phyloP scores from a whole-genome alignment of 371 early-diverging fungal species.

The Lichtheimia hyalospora region DNA sequence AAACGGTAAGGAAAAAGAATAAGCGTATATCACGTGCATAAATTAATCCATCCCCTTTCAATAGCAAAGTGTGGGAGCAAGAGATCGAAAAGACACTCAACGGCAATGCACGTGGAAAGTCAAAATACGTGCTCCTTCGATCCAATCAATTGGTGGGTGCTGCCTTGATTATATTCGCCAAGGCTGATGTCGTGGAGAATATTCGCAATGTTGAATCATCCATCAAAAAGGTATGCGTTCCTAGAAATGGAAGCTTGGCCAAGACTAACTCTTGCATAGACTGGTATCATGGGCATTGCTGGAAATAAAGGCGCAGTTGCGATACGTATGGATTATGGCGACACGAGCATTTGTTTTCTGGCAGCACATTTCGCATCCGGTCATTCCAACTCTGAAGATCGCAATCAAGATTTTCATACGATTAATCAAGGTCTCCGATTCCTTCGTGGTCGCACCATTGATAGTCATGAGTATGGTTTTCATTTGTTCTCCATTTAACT shows the following conservation, averaged over 20 bases:
- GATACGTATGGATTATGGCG: constrained; percentile 81
- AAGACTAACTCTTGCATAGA: constrained; percentile 30
- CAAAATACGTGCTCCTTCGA: constrained; percentile 73
- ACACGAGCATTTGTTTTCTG: constrained; percentile 87
- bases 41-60: background rate
- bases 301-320: constrained; percentile 92
- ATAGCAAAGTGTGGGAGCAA: constrained; percentile 63
- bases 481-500: too few species aligned
- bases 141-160: constrained; percentile 90
- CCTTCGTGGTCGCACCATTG: constrained; percentile 64
- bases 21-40: background rate
- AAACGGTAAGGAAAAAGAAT: constrained; percentile 30
- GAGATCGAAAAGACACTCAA: constrained; percentile 64
- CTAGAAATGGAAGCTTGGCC: background rate
- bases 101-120: constrained; percentile 24
- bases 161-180: constrained; percentile 80
- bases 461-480: constrained; percentile 74
- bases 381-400: constrained; percentile 74
- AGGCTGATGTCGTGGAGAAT: constrained; percentile 60
- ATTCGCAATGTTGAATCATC: constrained; percentile 84
- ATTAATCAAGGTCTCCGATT: constrained; percentile 78
- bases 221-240: constrained; percentile 64
- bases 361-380: constrained; percentile 92
- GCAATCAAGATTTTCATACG: constrained; percentile 83
- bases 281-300: constrained; percentile 80